phyloP scores from a whole-genome alignment of 129 eudicot genomes.

The Silybum marianum region DNA sequence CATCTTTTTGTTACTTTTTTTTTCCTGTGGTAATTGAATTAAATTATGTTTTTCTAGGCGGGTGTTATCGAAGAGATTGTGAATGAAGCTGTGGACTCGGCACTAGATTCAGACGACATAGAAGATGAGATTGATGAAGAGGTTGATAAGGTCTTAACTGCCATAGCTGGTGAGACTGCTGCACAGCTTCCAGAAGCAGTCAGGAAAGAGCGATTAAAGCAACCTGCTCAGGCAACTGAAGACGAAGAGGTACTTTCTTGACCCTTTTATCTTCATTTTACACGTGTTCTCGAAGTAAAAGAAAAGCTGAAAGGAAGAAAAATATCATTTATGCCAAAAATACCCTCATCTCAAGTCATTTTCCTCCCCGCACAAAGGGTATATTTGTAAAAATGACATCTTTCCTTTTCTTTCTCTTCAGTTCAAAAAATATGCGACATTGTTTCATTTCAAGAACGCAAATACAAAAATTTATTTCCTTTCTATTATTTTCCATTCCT shows the following conservation, averaged over 20 bases:
- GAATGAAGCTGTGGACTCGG: slow-evolving; percentile 76
- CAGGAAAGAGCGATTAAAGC: slow-evolving; percentile 72
- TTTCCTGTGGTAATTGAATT: neutral
- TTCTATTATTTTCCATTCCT: neutral
- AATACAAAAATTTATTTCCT: too few relatives aligned
- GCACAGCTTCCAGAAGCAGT: slow-evolving; percentile 89
- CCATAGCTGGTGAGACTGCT: slow-evolving; percentile 93
- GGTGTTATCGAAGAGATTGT: slow-evolving; percentile 91
- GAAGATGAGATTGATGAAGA: slow-evolving; percentile 99
- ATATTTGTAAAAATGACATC: neutral
- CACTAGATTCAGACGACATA: slow-evolving; percentile 87
- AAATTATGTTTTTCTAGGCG: slow-evolving; percentile 47
- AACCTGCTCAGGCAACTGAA: slow-evolving; percentile 52
- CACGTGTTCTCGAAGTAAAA: neutral
- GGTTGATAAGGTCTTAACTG: slow-evolving; percentile 91
- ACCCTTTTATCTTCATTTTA: neutral
- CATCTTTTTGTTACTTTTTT: neutral
- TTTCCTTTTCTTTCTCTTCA: neutral
- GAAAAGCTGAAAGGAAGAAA: neutral
- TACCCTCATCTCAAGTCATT: neutral
- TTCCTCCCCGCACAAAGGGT: neutral
- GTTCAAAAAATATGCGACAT: too few relatives aligned
- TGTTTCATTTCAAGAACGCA: too few relatives aligned
- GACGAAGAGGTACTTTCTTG: slow-evolving; percentile 48
- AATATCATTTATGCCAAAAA: neutral